Conservation (phyloP, 495 filamentous ascomycete species). For the Chaetomidium leptoderma region DNA sequence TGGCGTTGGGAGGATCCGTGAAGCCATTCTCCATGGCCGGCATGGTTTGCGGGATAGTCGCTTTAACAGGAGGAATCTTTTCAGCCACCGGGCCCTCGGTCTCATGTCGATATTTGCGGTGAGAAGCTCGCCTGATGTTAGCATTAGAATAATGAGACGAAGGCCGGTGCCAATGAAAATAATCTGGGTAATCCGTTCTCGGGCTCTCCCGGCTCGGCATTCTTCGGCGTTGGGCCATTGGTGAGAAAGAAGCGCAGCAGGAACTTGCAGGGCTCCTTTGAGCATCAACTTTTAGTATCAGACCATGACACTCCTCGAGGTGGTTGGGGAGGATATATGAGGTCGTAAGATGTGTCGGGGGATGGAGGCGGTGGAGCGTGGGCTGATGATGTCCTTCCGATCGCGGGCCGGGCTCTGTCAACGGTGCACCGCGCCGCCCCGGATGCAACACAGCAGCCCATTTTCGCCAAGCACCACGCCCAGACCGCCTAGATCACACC, state of each 20-base stretch:
- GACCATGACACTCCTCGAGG: too few species aligned
- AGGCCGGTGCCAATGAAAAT: too few species aligned
- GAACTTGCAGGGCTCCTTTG: too few species aligned
- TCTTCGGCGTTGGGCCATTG: background rate
- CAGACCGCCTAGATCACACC: constrained; percentile 1
- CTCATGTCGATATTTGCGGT: background rate
- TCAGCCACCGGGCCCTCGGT: background rate
- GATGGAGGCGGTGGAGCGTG: background rate
- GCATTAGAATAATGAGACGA: too few species aligned
- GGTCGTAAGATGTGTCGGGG: too few species aligned
- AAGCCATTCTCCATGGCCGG: background rate
- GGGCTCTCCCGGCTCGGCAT: background rate
- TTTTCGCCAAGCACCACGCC: background rate
- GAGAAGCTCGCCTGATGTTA: too few species aligned
- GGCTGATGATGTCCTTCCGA: constrained; percentile 1
- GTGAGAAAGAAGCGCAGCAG: too few species aligned
- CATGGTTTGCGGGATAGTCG: background rate
- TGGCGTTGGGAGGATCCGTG: constrained; percentile 2
- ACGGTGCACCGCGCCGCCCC: background rate
- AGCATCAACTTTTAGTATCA: too few species aligned
- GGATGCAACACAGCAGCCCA: background rate
- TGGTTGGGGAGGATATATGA: too few species aligned
- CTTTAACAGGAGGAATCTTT: background rate
- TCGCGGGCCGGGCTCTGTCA: constrained; percentile 2
- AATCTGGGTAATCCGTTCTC: background rate